A percentile compares a stretch with the other conserved stretches of the same genome.
Evolutionary conservation across 148 eudicot species (phyloP).

Genomic region (Fallopia convolvulus): DNA sequence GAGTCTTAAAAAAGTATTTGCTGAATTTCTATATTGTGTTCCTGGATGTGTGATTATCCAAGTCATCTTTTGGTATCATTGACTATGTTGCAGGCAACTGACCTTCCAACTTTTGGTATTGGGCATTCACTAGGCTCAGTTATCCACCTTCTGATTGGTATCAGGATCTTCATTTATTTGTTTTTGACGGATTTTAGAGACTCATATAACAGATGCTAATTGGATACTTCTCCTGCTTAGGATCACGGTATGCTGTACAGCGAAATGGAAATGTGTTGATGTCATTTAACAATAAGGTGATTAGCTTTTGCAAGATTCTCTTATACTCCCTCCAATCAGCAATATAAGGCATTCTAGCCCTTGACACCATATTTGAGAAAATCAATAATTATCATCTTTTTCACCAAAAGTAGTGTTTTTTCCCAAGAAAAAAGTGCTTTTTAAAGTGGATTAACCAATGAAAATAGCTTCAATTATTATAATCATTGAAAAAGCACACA

Average conservation of each 20-base stretch:
- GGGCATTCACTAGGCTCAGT: conserved; percentile 98
- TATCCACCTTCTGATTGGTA: conserved; percentile 89
- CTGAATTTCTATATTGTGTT: neutral
- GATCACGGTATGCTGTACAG: conserved; percentile 88
- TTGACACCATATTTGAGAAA: too few relatives aligned
- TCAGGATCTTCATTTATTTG: neutral
- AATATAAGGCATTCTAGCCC: too few relatives aligned
- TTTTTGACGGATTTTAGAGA: neutral
- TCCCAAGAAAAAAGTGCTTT: too few relatives aligned
- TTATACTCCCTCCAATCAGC: too few relatives aligned
- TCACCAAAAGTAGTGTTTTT: too few relatives aligned
- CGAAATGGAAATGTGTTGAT: conserved; percentile 72
- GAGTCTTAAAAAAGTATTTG: conserved; percentile 21
- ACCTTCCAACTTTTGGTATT: conserved; percentile 83
- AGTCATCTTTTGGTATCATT: neutral
- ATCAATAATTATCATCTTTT: too few relatives aligned
- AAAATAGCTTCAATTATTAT: too few relatives aligned
- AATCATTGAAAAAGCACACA: too few relatives aligned
- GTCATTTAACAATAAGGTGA: conserved; percentile 93
- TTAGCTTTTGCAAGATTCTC: conserved; percentile 1
- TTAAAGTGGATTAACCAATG: too few relatives aligned
- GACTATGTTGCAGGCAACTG: conserved; percentile 38
- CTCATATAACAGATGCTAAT: conserved; percentile 8
- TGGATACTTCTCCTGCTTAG: conserved; percentile 36
- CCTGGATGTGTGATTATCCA: neutral